Base-by-base conservation (phyloP, 2,329 filamentous ascomycete genomes). In the Colletotrichum truncatum region DNA sequence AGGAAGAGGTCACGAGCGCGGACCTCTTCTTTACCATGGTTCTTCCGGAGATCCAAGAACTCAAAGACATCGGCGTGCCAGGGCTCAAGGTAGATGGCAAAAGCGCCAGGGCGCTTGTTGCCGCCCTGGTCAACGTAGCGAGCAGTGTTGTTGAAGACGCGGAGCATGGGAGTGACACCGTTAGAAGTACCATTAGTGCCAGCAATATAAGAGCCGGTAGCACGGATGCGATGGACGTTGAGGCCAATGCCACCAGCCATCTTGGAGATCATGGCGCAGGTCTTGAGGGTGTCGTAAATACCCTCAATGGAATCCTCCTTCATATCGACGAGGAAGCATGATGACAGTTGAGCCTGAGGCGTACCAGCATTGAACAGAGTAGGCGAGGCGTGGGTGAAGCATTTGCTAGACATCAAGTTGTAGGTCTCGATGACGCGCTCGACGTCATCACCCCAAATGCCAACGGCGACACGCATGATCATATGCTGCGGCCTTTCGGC, bases 251-350 rank as follows among this genome's bases (percentile, higher is more conserved):
- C 96, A 79, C 96, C 96, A 72, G 96, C 96, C 82, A 96, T 98
- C 89, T 99, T 99, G 76, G 96, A 99, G 81, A 99, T 99, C 93
- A 99, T 95, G 71, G 96, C 96, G 82, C 96, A 99, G 2, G 93
- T 98, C 89, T 99, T 99, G 73, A 99, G 88, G 16, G 96, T 99
- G 77, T 99, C 96, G 76, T 99, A 99, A 78, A 99, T 99, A 72
- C 96, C 96, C 71, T 99, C 96, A 76, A 99, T 99, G 81, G 94
- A 98, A 83, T 99, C 96, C 54, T 97, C 94, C 86, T 98, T 99
- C 91, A 99, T 98, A 80, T 98, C 96, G 71, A 99, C 93, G 59
- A 99, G 87, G 89, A 99, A 99, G 86, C 96, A 99, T 14, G 96
- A 99, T 3, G 96, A 97, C 73, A 99, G 86, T 82, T 99, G 96